A percentile compares a stretch with the other conserved stretches of the same genome.
These are phyloP conservation scores for Crataegus laevigata DNA, from an alignment of 306 rosid species.

Conservation along the genomic window DNA sequence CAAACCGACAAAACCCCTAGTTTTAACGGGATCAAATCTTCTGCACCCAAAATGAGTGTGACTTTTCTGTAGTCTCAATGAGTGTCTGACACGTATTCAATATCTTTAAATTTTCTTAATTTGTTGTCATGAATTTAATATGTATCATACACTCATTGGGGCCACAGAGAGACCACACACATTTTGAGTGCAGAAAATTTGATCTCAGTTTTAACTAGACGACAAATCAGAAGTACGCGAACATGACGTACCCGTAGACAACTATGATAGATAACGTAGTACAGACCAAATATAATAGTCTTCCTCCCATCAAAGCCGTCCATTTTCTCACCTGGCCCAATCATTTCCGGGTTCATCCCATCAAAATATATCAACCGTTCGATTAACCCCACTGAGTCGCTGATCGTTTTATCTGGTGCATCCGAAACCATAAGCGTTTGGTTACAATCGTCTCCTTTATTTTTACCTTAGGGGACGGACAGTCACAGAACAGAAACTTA, in stretches of 20 bases:
- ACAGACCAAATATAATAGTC: neutral
- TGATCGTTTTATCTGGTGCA: neutral
- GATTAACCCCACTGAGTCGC: neutral
- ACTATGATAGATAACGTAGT: neutral
- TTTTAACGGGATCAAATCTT: too few species aligned
- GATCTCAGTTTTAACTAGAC: neutral
- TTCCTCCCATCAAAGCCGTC: neutral
- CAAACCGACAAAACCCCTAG: neutral
- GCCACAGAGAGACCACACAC: too few species aligned
- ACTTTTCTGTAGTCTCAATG: too few species aligned
- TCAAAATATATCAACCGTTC: neutral
- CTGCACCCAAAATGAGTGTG: too few species aligned
- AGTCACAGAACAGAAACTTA: neutral
- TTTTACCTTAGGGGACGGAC: neutral
- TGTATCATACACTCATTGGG: too few species aligned
- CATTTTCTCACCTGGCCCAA: neutral
- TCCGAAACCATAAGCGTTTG: neutral
- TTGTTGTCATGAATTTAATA: too few species aligned
- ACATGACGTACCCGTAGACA: neutral
- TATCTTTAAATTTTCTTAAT: too few species aligned
- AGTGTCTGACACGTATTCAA: too few species aligned
- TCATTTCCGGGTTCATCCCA: neutral
- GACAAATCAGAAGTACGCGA: neutral
- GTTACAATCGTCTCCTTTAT: constrained; percentile 7
- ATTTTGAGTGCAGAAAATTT: too few species aligned